Evolutionary conservation across 306 rosid species (phyloP).

Genomic region (Vigna reflexopilosa): DNA sequence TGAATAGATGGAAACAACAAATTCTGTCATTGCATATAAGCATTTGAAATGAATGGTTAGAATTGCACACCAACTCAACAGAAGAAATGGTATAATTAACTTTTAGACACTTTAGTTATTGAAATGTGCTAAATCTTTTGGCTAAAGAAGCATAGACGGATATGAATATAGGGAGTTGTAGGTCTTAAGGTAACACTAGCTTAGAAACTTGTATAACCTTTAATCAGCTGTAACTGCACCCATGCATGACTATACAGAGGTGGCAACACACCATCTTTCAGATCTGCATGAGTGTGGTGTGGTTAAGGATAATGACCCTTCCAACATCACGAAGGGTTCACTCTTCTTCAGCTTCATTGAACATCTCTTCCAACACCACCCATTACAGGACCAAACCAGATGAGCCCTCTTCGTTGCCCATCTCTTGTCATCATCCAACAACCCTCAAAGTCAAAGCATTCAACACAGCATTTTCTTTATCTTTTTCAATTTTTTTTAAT

Average conservation of each 20-base stretch:
- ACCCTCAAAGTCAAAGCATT: conserved; percentile 27
- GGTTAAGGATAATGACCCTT: neutral
- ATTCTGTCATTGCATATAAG: neutral
- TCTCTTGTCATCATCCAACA: conserved; percentile 28
- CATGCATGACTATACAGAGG: neutral
- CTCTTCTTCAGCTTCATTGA: too few species aligned
- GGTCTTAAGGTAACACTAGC: conserved; percentile 10
- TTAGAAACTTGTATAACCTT: neutral
- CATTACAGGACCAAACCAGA: conserved; percentile 26
- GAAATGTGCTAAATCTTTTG: neutral
- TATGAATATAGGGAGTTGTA: neutral
- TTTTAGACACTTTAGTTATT: neutral
- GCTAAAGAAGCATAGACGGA: neutral
- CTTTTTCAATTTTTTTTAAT: too few species aligned
- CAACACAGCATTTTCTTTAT: conserved; percentile 19
- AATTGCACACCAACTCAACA: conserved; percentile 1
- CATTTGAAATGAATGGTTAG: neutral
- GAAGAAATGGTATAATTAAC: neutral
- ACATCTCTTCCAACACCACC: conserved; percentile 12
- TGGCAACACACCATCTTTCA: conserved; percentile 33
- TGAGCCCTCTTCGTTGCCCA: neutral
- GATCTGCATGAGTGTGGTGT: neutral
- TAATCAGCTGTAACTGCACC: neutral
- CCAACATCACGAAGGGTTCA: neutral
- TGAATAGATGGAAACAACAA: neutral